Base-by-base conservation (phyloP, 495 filamentous ascomycete species). In the Daldinia concentrica region DNA sequence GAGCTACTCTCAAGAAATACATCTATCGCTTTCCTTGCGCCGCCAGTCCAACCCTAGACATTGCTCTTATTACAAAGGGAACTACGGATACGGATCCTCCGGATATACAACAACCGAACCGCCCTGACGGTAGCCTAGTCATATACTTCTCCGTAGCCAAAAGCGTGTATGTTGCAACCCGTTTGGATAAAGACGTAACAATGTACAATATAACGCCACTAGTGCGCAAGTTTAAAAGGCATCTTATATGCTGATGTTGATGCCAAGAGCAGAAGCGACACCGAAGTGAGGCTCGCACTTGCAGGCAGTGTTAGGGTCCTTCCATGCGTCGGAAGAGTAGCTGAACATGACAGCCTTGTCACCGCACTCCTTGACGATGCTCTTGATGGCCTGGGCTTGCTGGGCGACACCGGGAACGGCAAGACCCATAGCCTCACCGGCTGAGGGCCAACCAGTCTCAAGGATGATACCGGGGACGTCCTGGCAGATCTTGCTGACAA, bases 371-470 rank as follows among this genome's bases (percentile, higher is more conserved):
- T 83, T 72, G 71, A 81, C 67, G 72, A 97, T 93, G 30, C 83
- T 81, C 64, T 83, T 72, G 77, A 98, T 85, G 69, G 95, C 95
- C n/a, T 74, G 75, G 64, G 77, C 76, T 86, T 98, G 95, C 82
- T 95, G 80, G 14, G 69, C 9, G 1, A 41, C n/a, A 61, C 91
- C 89, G 52, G 93, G 88, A 69, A 91, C 81, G 34, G 93, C 94
- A 14, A 68, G 79, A 64, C 93, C 93, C 79, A 94, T 93, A 77
- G 86, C 68, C 15, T 78, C 64, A 76, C 95, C 94, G 14, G 74
- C 67, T 48, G 80, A 90, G 72, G 95, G 95, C 95, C 95, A 98
- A 75, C 95, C 95, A 37, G 91, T 92, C 89, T 98, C 95, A 61
- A 97, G 84, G 82, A 94, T 91, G 79, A 91, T 86, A 61, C 86